A percentile compares a stretch with the other conserved stretches of the same genome.
Conservation (phyloP, 306 rosid genomes). For the Medicago lupulina region DNA sequence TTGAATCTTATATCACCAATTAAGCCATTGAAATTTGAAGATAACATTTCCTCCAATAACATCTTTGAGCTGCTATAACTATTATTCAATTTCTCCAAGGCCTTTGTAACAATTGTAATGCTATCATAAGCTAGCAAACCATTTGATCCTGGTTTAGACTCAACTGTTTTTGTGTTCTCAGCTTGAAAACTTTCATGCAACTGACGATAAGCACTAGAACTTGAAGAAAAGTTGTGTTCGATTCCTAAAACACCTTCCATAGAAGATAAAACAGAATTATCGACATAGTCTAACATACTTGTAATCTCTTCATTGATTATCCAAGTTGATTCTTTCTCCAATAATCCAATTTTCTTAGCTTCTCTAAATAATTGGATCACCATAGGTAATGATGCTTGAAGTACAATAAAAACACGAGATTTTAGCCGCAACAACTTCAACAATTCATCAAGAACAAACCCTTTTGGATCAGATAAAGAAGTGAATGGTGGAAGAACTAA, state of each 20-base stretch:
- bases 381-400: conserved; percentile 62
- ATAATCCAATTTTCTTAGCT: conserved; percentile 58
- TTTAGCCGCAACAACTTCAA: conserved; percentile 45
- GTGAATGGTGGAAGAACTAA: conserved; percentile 59
- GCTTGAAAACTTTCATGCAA: conserved; percentile 45
- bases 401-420: conserved; percentile 65
- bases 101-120: conserved; percentile 48
- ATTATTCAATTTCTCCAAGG: conserved; percentile 42
- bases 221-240: conserved; percentile 45
- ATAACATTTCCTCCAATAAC: conserved; percentile 37
- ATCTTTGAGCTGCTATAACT: conserved; percentile 36
- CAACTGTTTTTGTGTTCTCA: conserved; percentile 30
- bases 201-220: conserved; percentile 35
- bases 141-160: conserved; percentile 48
- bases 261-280: conserved; percentile 44
- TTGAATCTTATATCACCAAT: conserved; percentile 59
- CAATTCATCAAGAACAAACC: conserved; percentile 58
- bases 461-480: conserved; percentile 57
- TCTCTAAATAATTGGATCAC: conserved; percentile 57
- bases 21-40: conserved; percentile 54
- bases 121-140: conserved; percentile 68
- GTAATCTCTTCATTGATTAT: conserved; percentile 57
- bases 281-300: conserved; percentile 42
- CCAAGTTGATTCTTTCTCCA: conserved; percentile 60
- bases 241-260: conserved; percentile 68